Base-by-base conservation (phyloP, 768 basidiomycete species). In the Bullera alba region DNA sequence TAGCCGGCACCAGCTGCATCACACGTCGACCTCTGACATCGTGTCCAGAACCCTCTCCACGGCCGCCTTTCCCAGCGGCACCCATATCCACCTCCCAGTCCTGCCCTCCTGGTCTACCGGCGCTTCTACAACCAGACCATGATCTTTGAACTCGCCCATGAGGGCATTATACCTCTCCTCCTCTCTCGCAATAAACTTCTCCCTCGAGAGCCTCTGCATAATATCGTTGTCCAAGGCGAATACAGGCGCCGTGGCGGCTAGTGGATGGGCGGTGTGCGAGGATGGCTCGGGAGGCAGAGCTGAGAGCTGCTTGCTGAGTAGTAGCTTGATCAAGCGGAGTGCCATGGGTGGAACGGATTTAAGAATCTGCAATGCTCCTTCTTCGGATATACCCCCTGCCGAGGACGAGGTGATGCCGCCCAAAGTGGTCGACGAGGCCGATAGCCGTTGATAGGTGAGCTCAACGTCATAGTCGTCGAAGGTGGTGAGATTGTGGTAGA, bases 81-180 rank as follows among this genome's bases (percentile, higher is more conserved):
- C 87, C 90, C 90, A 95, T 36, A 91, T 73, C 64, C 81, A 77
- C 55, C 72, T 88, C 82, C 44, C 75, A 65, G 28, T 64, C 66
- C 47, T 78, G 77, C 28, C 77, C 70, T 53, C 78, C 61, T 34
- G 74, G 73, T 50, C 76, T 69, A 59, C 2, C 2, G 35, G 35
- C 4, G 67, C 67, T 23, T 75, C 73, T 34, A 87, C 76, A n/a
- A 96, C 81, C 65, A 96, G 68, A 2, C 81, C 82, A 58, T 99
- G 95, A 70, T 97, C 95, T 61, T 81, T 79, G 71, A 92, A 97
- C 72, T 97, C 95, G 12, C 83, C 83, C 45, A 97, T 74, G 28
- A 93, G 76, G 7, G 87, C 80, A 36, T 85, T 78, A 63, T 93
- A 76, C 30, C 89, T 81, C 3, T 84, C 85, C 59, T 92, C 90